These are phyloP conservation scores for Auricularia sp. DNA, from an alignment of 768 basidiomycete genomes.

Conservation along the genomic window DNA sequence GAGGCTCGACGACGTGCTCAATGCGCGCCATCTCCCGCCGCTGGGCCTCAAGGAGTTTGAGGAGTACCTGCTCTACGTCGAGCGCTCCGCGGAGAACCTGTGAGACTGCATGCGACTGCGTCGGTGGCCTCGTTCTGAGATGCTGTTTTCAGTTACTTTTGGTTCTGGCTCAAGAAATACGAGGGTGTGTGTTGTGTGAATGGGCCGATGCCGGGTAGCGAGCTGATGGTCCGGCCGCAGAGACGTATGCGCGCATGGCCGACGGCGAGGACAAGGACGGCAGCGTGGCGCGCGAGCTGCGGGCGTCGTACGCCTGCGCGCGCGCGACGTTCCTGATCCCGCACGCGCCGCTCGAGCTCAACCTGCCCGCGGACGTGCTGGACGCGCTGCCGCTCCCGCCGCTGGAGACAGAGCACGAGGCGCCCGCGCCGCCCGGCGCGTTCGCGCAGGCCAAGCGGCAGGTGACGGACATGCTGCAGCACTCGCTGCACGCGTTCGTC, in stretches of 20 bases:
- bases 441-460: background rate
- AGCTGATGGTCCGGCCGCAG: background rate
- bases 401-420: constrained; percentile 13
- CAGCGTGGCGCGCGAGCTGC: constrained; percentile 18
- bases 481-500: constrained; percentile 6
- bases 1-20: constrained; percentile 63
- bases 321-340: constrained; percentile 76
- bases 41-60: constrained; percentile 66
- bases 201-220: no score
- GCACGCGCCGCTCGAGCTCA: constrained; percentile 47
- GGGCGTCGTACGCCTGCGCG: constrained; percentile 63
- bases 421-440: background rate
- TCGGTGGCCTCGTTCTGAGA: constrained; percentile 1
- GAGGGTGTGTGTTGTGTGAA: background rate
- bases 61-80: constrained; percentile 76
- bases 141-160: constrained; percentile 48
- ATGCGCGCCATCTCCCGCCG: constrained; percentile 69
- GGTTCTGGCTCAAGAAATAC: constrained; percentile 12
- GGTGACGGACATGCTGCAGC: constrained; percentile 1
- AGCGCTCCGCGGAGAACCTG: constrained; percentile 67
- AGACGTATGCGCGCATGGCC: background rate
- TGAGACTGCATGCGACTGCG: constrained; percentile 23
- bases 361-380: constrained; percentile 44
- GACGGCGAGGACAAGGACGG: background rate
- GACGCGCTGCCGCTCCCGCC: constrained; percentile 20